These are phyloP conservation scores for Letharia columbiana DNA, from an alignment of 495 filamentous ascomycete species.

Conservation along the genomic window DNA sequence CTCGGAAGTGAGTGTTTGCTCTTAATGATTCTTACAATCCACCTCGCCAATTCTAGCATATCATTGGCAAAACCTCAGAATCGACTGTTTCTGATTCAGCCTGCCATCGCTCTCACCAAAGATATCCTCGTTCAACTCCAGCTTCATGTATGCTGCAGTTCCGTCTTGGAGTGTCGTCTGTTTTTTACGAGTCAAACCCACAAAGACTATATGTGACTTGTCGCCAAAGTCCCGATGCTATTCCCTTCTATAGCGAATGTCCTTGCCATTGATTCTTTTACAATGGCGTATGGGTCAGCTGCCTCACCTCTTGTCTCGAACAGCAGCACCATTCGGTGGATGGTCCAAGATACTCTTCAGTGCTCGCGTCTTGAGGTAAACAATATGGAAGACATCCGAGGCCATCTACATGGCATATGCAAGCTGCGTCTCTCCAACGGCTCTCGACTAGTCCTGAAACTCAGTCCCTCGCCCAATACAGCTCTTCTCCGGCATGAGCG, in stretches of 20 bases:
- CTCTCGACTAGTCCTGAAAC: constrained; percentile 44
- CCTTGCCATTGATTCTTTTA: constrained; percentile 5
- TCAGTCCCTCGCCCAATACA: constrained; percentile 42
- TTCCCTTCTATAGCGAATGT: constrained; percentile 8
- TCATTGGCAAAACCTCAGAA: constrained; percentile 10
- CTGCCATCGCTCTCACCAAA: constrained; percentile 1
- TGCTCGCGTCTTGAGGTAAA: constrained; percentile 35
- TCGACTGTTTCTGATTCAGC: background rate
- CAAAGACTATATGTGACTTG: background rate
- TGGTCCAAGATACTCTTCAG: constrained; percentile 36
- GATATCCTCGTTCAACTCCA: background rate
- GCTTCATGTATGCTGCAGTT: background rate
- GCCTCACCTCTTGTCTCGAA: constrained; percentile 15
- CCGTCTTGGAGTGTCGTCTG: background rate
- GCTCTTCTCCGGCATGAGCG: constrained; percentile 52
- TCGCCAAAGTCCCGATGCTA: background rate
- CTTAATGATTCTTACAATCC: constrained; percentile 2
- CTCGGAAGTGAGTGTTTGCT: background rate
- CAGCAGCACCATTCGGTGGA: constrained; percentile 33
- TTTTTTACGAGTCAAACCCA: background rate
- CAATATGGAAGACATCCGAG: constrained; percentile 37
- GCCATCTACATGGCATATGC: constrained; percentile 47
- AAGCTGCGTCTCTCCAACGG: constrained; percentile 47
- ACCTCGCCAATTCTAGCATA: constrained; percentile 13
- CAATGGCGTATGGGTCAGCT: constrained; percentile 7